Base-by-base conservation (phyloP, 768 basidiomycete genomes). In the Suillus sp. region DNA sequence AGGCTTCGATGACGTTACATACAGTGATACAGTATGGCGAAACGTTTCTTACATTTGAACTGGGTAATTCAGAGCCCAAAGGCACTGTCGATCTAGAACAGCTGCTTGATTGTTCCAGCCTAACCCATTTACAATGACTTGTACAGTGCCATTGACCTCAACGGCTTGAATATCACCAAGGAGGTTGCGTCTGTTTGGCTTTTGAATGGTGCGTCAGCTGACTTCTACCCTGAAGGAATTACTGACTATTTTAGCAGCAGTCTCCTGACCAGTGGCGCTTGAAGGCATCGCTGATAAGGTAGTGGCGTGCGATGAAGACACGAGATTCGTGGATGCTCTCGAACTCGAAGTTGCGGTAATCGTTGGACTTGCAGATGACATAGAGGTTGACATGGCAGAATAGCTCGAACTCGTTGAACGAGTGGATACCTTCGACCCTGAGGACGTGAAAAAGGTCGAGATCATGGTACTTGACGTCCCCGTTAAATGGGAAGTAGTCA, bases 1-100 rank as follows among this genome's bases (percentile, higher is more conserved):
- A 93, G 80, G 27, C 90, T 92, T 65, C 30, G 35, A 25, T 20
- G 54, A 30, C 25, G 30, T 59, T 59, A 59, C 7, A 61, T 57
- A 62, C 25, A 8, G 58, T 50, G 38, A 51, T 56, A 51, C 30
- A 11, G 43, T 30, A 14, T 34, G 47, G 42, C 16, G 10, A 47
- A 37, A 51, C 47, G 53, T 37, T 35, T 78, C 89, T 67, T 75
- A 93, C 91, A 81, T 78, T 59, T 84, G 82, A 34, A 87, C 79
- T 1, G 91, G 91, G 85, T 87, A 92, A 72, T 86, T 87, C 60
- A 92, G 76, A 42, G 86, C 78, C 75, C 78, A 77, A 47, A 91
- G 76, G 68, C 91, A 93, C 32, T 68, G 77, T 22, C 70, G 67
- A 60, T 78, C 74, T 30, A 90, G 71, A n/a, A 73, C 67, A 10